These are phyloP conservation scores for Rhodotorula sp. DNA, from an alignment of 1,284 basidiomycete genomes.

Conservation along the genomic window DNA sequence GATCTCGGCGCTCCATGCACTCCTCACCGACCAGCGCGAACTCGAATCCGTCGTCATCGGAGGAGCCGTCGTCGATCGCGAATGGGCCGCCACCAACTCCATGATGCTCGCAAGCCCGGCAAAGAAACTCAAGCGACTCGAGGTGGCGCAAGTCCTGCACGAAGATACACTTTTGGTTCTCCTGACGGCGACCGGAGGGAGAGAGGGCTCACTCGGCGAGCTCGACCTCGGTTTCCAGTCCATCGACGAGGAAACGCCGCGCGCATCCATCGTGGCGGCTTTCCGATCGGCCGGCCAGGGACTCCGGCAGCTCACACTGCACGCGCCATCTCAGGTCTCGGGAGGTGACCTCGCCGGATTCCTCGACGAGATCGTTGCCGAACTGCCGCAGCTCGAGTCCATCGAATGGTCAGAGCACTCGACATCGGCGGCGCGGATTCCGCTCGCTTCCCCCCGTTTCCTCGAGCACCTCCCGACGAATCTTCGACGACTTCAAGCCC, in stretches of 20 bases:
- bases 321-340: slow-evolving; percentile 12
- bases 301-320: slow-evolving; percentile 9
- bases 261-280: slow-evolving; percentile 17
- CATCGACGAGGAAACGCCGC: slow-evolving; percentile 33
- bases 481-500: background rate
- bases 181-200: background rate
- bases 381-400: slow-evolving; percentile 11
- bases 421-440: background rate
- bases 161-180: slow-evolving; percentile 35
- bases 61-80: slow-evolving; percentile 32
- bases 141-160: slow-evolving; percentile 24
- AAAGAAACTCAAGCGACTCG: slow-evolving; percentile 1
- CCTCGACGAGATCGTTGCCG: slow-evolving; percentile 18
- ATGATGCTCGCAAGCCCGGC: background rate
- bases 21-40: slow-evolving; percentile 1
- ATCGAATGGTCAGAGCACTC: slow-evolving; percentile 23
- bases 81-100: slow-evolving; percentile 19
- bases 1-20: slow-evolving; percentile 10
- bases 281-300: slow-evolving; percentile 2
- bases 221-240: slow-evolving; percentile 15
- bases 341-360: slow-evolving; percentile 14
- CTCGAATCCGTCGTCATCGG: slow-evolving; percentile 11
- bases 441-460: background rate
- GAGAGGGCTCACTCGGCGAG: background rate
- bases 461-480: slow-evolving; percentile 1